Evolutionary conservation across 805 yeast genomes (phyloP), one percentile per base, ranked within the genome.

Genomic region (Metschnikowia picachoensis): DNA sequence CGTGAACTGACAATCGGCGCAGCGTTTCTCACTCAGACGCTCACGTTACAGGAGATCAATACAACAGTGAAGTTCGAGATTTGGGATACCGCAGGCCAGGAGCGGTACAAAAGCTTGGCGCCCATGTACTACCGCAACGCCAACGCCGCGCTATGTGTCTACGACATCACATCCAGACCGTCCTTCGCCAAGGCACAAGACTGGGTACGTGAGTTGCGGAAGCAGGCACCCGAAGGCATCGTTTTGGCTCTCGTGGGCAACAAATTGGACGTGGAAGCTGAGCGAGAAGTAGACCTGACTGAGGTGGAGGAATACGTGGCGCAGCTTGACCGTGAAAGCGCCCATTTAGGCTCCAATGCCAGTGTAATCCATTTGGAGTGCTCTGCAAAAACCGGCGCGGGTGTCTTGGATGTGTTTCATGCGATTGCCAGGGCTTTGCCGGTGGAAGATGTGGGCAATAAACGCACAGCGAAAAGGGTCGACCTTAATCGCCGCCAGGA

Each of bases 11-110:
- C 99, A 2, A 92, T 92, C 57, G 99, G 99, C 13, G 99, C 99
- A 5, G 98, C 98, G 3, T 92, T 92, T 62, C 72, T 92, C 47
- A 92, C 99, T 33, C 98, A 92, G 64, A 82, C 95, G 60, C 91
- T 96, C 61, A 81, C 87, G 17, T 84, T 94, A 35, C 56, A 60
- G 87, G 94, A 41, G 85, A 83, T 50, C 79, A 85, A 60, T 17
- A 49, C 59, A 31, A 87, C 94, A 8, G 87, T 92, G 61, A 92
- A 94, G 66, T 90, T 88, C 64, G 96, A 87, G 62, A 88, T 87
- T 49, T 87, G 96, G 95, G 98, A 91, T 64, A 91, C 98, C 12
- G 98, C 98, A 2, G 99, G 99, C 16, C 98, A 92, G 72, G 99
- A 92, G 66, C 72, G 99, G 53, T 92, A 92, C 73, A 97, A 97